Evolutionary conservation across 495 filamentous ascomycete species (phyloP), one percentile per base, ranked within the genome.

Genomic region (Monascus purpureus): DNA sequence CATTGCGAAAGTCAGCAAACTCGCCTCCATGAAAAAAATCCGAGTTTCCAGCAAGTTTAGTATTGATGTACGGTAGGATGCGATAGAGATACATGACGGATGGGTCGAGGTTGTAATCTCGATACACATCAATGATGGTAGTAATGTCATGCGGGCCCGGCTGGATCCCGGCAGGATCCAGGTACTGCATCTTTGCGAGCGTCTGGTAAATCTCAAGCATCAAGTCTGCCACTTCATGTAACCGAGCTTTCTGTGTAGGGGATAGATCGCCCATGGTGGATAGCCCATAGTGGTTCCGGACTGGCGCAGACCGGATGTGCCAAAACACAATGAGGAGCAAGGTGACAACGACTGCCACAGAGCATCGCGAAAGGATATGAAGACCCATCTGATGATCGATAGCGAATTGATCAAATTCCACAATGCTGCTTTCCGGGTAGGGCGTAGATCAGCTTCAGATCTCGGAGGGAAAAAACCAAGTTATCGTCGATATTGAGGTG

Each of bases 71-170:
- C 7, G 43, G 46, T 1, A 49, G 14, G 23, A 44, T 41, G 31
- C 28, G 27, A 37, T 44, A 49, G 4, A 49, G 40, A 33, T 49
- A 47, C 24, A 40, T 38, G 31, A 49, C 32, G 26, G 29, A 13
- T 8, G 37, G 28, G 29, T 43, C 33, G 2, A 47, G 17, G 29
- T 26, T 18, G 16, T 32, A 18, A 2, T 25, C 20, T 5, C 13
- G 8, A 16, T 38, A 49, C 8, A 40, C 11, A 13, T 39, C 33
- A 6, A 40, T 11, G 6, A 43, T 24, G 13, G 8, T 8, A 18
- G 14, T 25, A 23, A 40, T 14, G 32, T 47, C 32, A 34, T 49
- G 43, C 11, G 46, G 46, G 9, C 39, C 37, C 8, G 7, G 27
- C 9, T 41, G 7, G 9, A 33, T 26, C 7, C 17, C 18, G n/a